Evolutionary conservation across 441 rosid genomes (phyloP).

Genomic region (Gossypium schwendimanii): DNA sequence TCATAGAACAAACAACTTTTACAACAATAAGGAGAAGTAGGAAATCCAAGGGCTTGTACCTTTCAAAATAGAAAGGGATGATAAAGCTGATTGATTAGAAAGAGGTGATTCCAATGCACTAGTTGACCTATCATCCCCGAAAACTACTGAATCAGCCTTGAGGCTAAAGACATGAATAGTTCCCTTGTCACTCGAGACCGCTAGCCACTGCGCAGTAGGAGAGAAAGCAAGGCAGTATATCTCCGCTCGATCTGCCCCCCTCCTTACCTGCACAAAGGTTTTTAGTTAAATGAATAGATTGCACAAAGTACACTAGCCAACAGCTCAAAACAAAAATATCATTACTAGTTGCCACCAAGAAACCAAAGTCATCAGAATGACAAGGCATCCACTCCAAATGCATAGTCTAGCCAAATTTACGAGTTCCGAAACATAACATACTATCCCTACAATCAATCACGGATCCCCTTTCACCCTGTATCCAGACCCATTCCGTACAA

Average conservation of each 20-base stretch:
- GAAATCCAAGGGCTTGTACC: conserved; percentile 28
- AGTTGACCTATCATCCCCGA: conserved; percentile 28
- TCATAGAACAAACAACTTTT: not conserved
- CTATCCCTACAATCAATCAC: too few species aligned
- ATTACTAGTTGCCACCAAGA: not conserved
- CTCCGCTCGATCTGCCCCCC: conserved; percentile 77
- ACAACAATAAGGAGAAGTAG: not conserved
- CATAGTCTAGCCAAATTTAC: not conserved
- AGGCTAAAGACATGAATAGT: conserved; percentile 73
- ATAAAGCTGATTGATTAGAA: conserved; percentile 30
- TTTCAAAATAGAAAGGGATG: conserved; percentile 61
- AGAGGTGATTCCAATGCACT: conserved; percentile 25
- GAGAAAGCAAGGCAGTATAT: conserved; percentile 74
- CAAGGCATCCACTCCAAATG: not conserved
- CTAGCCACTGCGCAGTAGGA: conserved; percentile 54
- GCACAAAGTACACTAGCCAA: not conserved
- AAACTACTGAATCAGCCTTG: conserved; percentile 39
- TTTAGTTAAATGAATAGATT: not conserved
- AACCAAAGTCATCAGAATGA: not conserved
- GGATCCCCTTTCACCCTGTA: too few species aligned
- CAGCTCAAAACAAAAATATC: not conserved
- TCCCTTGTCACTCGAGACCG: conserved; percentile 77
- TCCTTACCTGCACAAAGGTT: conserved; percentile 45
- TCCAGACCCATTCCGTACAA: not conserved
- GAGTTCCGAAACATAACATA: not conserved